These are phyloP conservation scores for Earliella scabrosa DNA, from an alignment of 1,284 basidiomycete genomes.

Conservation along the genomic window DNA sequence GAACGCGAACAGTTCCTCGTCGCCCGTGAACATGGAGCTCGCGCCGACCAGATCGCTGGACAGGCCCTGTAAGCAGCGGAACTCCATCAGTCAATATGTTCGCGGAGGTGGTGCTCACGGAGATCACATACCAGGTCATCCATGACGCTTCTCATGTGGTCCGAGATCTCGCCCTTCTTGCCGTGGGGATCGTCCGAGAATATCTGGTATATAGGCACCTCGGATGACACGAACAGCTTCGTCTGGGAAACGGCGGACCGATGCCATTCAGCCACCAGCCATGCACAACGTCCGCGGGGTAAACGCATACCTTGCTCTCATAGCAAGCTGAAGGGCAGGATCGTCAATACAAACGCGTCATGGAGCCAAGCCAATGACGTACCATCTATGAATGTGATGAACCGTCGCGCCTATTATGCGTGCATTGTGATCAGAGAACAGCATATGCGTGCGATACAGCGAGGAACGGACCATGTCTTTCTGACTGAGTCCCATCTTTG, in stretches of 20 bases:
- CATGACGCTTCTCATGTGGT: slow-evolving; percentile 89
- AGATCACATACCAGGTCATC: slow-evolving; percentile 77
- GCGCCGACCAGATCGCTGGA: slow-evolving; percentile 74
- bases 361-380: slow-evolving; percentile 30
- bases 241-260: slow-evolving; percentile 51
- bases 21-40: slow-evolving; percentile 89
- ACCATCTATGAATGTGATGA: slow-evolving; percentile 98
- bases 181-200: slow-evolving; percentile 74
- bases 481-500: slow-evolving; percentile 85
- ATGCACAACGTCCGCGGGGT: not conserved
- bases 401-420: slow-evolving; percentile 75
- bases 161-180: slow-evolving; percentile 54
- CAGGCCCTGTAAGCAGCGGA: slow-evolving; percentile 62
- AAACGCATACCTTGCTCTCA: slow-evolving; percentile 75
- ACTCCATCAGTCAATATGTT: not conserved
- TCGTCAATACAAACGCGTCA: slow-evolving; percentile 4
- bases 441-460: not conserved
- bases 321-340: slow-evolving; percentile 69
- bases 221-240: slow-evolving; percentile 88
- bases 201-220: slow-evolving; percentile 86
- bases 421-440: not conserved
- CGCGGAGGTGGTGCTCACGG: not conserved
- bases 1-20: slow-evolving; percentile 95
- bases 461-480: slow-evolving; percentile 77
- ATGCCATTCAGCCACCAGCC: not conserved